A percentile compares a stretch with the other conserved stretches of the same genome.
phyloP scores from a whole-genome alignment of 75 land plant species.

The Pinus tabuliformis region DNA sequence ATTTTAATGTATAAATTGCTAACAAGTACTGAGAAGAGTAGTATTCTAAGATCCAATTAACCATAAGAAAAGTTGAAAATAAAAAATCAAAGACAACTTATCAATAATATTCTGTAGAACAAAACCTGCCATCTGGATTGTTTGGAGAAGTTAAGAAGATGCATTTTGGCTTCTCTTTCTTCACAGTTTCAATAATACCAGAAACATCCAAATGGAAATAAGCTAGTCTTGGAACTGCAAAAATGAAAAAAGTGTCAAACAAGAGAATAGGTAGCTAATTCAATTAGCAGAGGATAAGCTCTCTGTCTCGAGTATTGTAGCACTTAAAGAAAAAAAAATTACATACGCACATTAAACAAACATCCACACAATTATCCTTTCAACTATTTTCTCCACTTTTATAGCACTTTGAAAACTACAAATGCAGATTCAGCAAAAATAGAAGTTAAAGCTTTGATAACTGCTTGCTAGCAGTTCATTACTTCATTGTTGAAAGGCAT shows the following conservation, averaged over 20 bases:
- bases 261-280: neutral
- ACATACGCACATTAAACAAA: neutral
- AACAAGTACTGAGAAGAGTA: neutral
- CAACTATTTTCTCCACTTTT: neutral
- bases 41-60: neutral
- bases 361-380: neutral
- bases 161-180: constrained; percentile 79
- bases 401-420: neutral
- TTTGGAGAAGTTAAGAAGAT: constrained; percentile 98
- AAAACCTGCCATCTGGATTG: constrained; percentile 99
- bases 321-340: neutral
- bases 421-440: neutral
- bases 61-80: neutral
- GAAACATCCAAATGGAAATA: constrained; percentile 82
- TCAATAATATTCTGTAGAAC: neutral
- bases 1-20: neutral
- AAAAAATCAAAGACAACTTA: neutral
- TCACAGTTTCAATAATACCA: constrained; percentile 64
- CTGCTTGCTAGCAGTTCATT: neutral
- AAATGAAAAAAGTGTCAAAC: neutral
- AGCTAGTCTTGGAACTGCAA: constrained; percentile 73
- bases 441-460: neutral
- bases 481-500: no score
- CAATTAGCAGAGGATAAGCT: neutral
- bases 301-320: neutral